A percentile compares a stretch with the other conserved stretches of the same genome.
Evolutionary conservation across 1,139 yeast species (phyloP).

Genomic region (Blastobotrys petasosporus): DNA sequence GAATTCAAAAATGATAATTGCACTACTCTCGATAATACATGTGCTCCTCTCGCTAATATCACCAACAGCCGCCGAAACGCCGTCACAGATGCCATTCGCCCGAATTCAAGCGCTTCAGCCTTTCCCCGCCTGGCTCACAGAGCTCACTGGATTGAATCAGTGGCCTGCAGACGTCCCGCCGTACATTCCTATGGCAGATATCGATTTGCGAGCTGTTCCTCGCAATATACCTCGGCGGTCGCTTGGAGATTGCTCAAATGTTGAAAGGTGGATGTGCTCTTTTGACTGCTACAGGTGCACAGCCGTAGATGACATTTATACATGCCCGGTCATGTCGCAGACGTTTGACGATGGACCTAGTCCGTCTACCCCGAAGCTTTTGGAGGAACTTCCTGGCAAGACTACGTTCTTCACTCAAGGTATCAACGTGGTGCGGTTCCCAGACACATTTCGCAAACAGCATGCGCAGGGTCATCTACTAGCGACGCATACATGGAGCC

Average conservation of each 20-base stretch:
- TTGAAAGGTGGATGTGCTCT: constrained; percentile 54
- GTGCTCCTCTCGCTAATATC: too few relatives aligned
- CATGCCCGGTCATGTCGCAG: constrained; percentile 69
- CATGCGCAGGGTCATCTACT: constrained; percentile 63
- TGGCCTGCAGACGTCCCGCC: constrained; percentile 93
- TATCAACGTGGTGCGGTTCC: constrained; percentile 66
- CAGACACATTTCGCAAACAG: constrained; percentile 60
- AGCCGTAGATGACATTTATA: constrained; percentile 66
- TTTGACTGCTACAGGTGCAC: constrained; percentile 83
- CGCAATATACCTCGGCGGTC: constrained; percentile 42
- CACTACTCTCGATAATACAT: too few relatives aligned
- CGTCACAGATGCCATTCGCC: not conserved
- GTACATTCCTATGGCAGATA: constrained; percentile 69
- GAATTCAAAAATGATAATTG: too few relatives aligned
- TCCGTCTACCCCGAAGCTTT: constrained; percentile 54
- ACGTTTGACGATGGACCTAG: constrained; percentile 97
- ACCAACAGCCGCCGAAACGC: too few relatives aligned
- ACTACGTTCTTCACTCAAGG: constrained; percentile 86
- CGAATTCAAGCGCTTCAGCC: constrained; percentile 17
- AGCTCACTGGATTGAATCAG: constrained; percentile 59
- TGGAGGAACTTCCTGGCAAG: constrained; percentile 46
- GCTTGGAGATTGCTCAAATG: constrained; percentile 55
- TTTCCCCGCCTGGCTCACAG: constrained; percentile 74
- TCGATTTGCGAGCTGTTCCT: constrained; percentile 51
- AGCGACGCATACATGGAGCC: constrained; percentile 94